Percentiles rank a stretch among this genome's conserved stretches.
Evolutionary conservation across 1,284 basidiomycete species (phyloP).

Genomic region (Trametes versicolor): DNA sequence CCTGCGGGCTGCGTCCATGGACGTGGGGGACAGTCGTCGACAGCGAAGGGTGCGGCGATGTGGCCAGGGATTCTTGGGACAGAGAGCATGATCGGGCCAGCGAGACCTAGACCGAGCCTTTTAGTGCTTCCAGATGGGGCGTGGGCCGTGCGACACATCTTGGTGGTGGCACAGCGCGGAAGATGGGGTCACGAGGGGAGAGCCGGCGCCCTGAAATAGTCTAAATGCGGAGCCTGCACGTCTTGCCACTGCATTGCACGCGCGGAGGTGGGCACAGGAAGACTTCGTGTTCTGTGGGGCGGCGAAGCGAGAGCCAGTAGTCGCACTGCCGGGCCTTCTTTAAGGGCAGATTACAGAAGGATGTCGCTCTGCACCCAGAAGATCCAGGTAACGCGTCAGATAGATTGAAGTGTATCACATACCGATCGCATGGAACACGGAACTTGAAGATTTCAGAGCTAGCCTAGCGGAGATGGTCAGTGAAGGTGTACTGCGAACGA

Average conservation of each 20-base stretch:
- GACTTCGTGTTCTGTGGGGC: too few species aligned
- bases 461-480: background rate
- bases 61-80: background rate
- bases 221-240: background rate
- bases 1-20: background rate
- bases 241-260: background rate
- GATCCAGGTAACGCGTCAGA: background rate
- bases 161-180: background rate
- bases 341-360: background rate
- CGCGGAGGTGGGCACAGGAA: too few species aligned
- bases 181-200: background rate
- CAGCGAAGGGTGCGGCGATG: too few species aligned
- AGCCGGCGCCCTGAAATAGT: background rate
- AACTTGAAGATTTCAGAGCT: background rate
- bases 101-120: background rate
- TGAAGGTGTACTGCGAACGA: background rate
- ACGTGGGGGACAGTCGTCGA: too few species aligned
- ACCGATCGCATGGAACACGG: background rate
- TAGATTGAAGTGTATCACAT: background rate
- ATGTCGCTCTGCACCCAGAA: background rate
- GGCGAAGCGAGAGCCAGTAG: too few species aligned
- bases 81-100: background rate
- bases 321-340: too few species aligned
- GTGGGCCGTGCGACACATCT: background rate
- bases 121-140: background rate